A percentile compares a stretch with the other conserved stretches of the same genome.
phyloP scores from a whole-genome alignment of 768 basidiomycete species.

The Saitozyma sp. region DNA sequence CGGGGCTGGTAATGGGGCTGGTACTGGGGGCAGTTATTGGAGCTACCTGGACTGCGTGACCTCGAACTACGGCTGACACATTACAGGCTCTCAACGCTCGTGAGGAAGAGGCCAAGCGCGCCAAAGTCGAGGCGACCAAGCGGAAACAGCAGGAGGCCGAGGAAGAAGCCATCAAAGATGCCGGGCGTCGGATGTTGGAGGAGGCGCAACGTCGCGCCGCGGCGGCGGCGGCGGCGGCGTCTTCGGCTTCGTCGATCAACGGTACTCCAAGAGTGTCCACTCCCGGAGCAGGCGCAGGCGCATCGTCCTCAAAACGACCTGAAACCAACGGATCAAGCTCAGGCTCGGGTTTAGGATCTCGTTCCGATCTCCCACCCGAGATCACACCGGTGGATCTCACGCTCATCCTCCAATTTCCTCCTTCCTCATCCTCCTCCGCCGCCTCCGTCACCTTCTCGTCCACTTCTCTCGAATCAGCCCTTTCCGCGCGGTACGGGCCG shows the following conservation, averaged over 20 bases:
- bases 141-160: constrained; percentile 27
- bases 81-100: constrained; percentile 38
- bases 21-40: too few relatives aligned
- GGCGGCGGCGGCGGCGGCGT: constrained; percentile 13
- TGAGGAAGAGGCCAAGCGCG: constrained; percentile 50
- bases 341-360: too few relatives aligned
- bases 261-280: not conserved
- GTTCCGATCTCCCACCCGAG: constrained; percentile 16
- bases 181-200: constrained; percentile 42
- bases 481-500: constrained; percentile 38
- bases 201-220: constrained; percentile 37
- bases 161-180: constrained; percentile 47
- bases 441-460: constrained; percentile 9
- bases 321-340: not conserved
- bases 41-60: not conserved
- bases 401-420: constrained; percentile 42
- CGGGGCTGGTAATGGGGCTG: too few relatives aligned
- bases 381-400: constrained; percentile 43
- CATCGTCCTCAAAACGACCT: not conserved
- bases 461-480: constrained; percentile 11
- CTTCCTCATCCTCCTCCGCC: constrained; percentile 14
- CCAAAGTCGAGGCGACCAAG: constrained; percentile 33
- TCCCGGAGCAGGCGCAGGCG: not conserved
- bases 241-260: not conserved
- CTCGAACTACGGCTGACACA: not conserved